phyloP scores from a whole-genome alignment of 1,284 basidiomycete species.

The Leccinum pachyderme region DNA sequence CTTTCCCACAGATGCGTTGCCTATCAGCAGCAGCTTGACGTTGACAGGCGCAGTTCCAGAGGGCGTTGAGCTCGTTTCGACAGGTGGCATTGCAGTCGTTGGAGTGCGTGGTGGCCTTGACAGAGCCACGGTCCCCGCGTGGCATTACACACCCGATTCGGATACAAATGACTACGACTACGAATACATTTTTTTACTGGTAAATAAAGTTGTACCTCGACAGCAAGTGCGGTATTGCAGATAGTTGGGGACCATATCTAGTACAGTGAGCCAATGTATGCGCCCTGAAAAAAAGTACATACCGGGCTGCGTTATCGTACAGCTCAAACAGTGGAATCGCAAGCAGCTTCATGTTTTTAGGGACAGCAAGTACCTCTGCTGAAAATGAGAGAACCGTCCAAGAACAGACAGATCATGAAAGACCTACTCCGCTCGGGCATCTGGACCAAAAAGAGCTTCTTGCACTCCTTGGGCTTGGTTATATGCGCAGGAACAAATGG shows the following conservation, averaged over 20 bases:
- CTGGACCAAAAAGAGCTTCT: slow-evolving; percentile 93
- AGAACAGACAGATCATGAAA: background rate
- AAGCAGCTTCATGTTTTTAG: slow-evolving; percentile 98
- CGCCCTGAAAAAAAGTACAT: slow-evolving; percentile 13
- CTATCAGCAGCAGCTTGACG: slow-evolving; percentile 73
- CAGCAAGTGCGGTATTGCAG: slow-evolving; percentile 90
- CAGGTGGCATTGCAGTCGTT: slow-evolving; percentile 15
- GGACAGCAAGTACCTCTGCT: slow-evolving; percentile 91
- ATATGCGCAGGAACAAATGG: slow-evolving; percentile 97
- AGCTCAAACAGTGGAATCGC: slow-evolving; percentile 95
- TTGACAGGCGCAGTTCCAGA: slow-evolving; percentile 25
- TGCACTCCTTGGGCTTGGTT: slow-evolving; percentile 97
- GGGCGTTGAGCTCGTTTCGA: slow-evolving; percentile 13
- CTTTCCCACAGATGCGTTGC: slow-evolving; percentile 91
- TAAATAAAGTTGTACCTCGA: slow-evolving; percentile 84
- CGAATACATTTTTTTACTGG: slow-evolving; percentile 40
- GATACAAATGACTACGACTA: slow-evolving; percentile 5
- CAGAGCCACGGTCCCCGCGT: slow-evolving; percentile 10
- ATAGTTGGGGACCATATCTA: slow-evolving; percentile 72
- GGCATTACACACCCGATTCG: slow-evolving; percentile 20
- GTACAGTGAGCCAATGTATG: background rate
- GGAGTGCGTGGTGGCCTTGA: slow-evolving; percentile 4
- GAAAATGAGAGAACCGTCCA: background rate
- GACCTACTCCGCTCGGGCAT: slow-evolving; percentile 90
- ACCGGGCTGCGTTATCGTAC: slow-evolving; percentile 95